Percentiles rank a stretch among this genome's conserved stretches.
Evolutionary conservation across 495 filamentous ascomycete genomes (phyloP).

Genomic region (Tuber melanosporum): DNA sequence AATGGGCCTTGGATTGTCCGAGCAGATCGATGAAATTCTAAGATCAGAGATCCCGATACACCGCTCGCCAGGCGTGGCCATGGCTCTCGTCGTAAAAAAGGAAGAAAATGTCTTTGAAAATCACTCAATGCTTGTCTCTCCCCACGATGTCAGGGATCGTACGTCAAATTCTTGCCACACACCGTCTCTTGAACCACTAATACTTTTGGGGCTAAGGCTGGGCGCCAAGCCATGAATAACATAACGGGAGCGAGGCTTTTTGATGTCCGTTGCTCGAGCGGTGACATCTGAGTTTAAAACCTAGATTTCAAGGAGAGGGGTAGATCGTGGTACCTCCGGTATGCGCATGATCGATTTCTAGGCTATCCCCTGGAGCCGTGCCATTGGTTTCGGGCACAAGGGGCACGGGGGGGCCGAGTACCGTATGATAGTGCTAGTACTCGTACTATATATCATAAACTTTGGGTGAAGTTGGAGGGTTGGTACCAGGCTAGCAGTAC

Average conservation of each 20-base stretch:
- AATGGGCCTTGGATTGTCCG: not conserved
- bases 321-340: not conserved
- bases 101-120: slow-evolving; percentile 1
- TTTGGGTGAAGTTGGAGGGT: not conserved
- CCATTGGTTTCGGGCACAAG: not conserved
- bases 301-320: not conserved
- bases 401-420: not conserved
- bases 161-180: not conserved
- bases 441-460: too few relatives aligned
- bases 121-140: not conserved
- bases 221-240: not conserved
- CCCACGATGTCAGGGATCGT: not conserved
- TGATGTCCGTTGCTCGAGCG: not conserved
- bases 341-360: not conserved
- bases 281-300: not conserved
- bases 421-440: not conserved
- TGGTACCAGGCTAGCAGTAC: not conserved
- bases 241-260: not conserved
- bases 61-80: not conserved
- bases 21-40: not conserved
- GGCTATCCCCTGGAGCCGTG: not conserved
- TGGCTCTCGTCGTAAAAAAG: not conserved
- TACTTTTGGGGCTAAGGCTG: not conserved
- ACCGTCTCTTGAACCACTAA: not conserved
- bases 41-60: not conserved